phyloP scores from a whole-genome alignment of 805 yeast genomes.

The Teunomyces atbi region DNA sequence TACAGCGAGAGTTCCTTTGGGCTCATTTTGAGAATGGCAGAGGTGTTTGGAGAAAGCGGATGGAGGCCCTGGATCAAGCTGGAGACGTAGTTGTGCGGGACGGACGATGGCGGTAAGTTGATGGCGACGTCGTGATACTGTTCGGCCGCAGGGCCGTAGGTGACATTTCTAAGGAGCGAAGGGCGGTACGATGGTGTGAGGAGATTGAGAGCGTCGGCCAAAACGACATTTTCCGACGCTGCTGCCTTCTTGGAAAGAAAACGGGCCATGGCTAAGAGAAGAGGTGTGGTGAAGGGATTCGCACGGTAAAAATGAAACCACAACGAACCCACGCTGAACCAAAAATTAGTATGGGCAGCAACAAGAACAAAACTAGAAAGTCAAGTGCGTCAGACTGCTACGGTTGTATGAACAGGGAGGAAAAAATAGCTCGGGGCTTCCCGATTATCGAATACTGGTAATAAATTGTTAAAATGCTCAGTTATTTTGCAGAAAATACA shows the following conservation, averaged over 20 bases:
- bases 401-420: too few species aligned
- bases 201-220: conserved; percentile 39
- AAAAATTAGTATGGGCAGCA: too few species aligned
- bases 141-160: conserved; percentile 33
- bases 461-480: too few species aligned
- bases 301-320: too few species aligned
- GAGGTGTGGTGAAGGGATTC: too few species aligned
- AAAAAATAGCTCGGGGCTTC: too few species aligned
- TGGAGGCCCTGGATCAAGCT: conserved; percentile 27
- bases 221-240: conserved; percentile 16
- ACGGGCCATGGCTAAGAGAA: too few species aligned
- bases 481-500: too few species aligned
- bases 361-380: too few species aligned
- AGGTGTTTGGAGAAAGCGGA: conserved; percentile 9
- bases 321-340: too few species aligned
- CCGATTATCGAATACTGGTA: too few species aligned
- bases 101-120: not conserved
- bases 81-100: conserved; percentile 10
- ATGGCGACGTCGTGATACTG: conserved; percentile 18
- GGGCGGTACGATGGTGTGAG: conserved; percentile 20
- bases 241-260: conserved; percentile 5
- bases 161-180: conserved; percentile 29
- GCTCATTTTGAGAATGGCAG: conserved; percentile 14
- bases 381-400: too few species aligned
- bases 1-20: conserved; percentile 17